Evolutionary conservation across 2,329 filamentous ascomycete species (phyloP).

Genomic region (Zasmidium angulare): DNA sequence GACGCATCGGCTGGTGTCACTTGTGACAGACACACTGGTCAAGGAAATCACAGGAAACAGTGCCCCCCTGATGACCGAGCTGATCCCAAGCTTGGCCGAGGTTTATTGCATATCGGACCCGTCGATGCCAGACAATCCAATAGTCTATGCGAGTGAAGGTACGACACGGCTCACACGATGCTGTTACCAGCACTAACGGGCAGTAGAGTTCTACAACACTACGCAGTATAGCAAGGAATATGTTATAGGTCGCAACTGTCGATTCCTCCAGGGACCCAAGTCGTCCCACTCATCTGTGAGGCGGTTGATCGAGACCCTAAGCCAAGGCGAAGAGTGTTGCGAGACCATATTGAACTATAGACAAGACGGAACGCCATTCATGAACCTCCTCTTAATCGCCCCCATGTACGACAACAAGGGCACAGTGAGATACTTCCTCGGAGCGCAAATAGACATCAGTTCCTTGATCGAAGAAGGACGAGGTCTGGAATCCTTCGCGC

Average conservation of each 20-base stretch:
- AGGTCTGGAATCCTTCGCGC: conserved; percentile 38
- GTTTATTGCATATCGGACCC: conserved; percentile 49
- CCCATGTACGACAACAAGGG: conserved; percentile 45
- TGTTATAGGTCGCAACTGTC: conserved; percentile 46
- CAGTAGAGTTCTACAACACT: conserved; percentile 44
- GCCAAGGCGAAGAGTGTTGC: conserved; percentile 42
- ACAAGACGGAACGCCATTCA: conserved; percentile 41
- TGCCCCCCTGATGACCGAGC: conserved; percentile 40
- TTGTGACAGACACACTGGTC: conserved; percentile 44
- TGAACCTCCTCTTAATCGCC: conserved; percentile 43
- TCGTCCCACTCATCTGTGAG: conserved; percentile 35
- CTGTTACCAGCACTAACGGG: background rate
- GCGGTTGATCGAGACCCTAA: conserved; percentile 38
- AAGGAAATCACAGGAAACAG: conserved; percentile 46
- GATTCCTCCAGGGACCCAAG: conserved; percentile 46
- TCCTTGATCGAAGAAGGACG: conserved; percentile 37
- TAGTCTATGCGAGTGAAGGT: conserved; percentile 47
- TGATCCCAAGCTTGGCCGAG: conserved; percentile 45
- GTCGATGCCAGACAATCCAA: conserved; percentile 44
- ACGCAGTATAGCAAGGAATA: conserved; percentile 45
- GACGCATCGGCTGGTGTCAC: conserved; percentile 40
- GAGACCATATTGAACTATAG: conserved; percentile 47
- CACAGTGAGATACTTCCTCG: conserved; percentile 41
- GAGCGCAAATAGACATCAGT: conserved; percentile 42
- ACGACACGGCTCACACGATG: background rate